Evolutionary conservation across 2,329 filamentous ascomycete genomes (phyloP).

Genomic region (Nemania sp.): DNA sequence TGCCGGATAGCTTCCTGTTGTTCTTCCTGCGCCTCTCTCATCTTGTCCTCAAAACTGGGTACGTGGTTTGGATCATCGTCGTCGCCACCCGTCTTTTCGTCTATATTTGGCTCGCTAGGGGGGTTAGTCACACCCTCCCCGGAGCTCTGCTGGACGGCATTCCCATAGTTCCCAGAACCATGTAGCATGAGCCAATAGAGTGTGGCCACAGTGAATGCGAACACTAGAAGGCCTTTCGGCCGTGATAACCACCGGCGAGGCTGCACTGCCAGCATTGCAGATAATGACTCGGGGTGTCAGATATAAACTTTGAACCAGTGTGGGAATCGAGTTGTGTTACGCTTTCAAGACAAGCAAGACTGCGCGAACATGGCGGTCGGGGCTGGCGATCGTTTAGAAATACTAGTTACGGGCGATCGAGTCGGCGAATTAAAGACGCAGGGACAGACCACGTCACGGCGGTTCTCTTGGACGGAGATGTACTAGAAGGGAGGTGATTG

Average conservation of each 20-base stretch:
- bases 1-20: conserved; percentile 49
- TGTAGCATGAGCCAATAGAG: conserved; percentile 60
- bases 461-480: conserved; percentile 1
- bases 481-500: conserved; percentile 10
- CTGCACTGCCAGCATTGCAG: conserved; percentile 51
- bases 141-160: conserved; percentile 16
- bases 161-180: conserved; percentile 47
- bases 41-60: conserved; percentile 47
- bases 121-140: conserved; percentile 8
- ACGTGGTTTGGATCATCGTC: conserved; percentile 32
- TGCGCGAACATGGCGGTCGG: conserved; percentile 24
- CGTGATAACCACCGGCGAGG: conserved; percentile 54
- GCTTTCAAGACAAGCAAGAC: conserved; percentile 17
- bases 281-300: conserved; percentile 26
- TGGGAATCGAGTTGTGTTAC: conserved; percentile 4
- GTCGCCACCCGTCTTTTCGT: conserved; percentile 7
- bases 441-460: not conserved
- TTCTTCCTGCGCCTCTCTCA: conserved; percentile 50
- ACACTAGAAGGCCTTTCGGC: conserved; percentile 57
- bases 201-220: conserved; percentile 55
- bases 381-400: conserved; percentile 26
- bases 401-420: not conserved
- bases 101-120: conserved; percentile 23
- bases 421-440: conserved; percentile 3
- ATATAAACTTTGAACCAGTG: not conserved